These are phyloP conservation scores for Arthrobotrys megalospora DNA, from an alignment of 2,329 filamentous ascomycete genomes.

Conservation along the genomic window DNA sequence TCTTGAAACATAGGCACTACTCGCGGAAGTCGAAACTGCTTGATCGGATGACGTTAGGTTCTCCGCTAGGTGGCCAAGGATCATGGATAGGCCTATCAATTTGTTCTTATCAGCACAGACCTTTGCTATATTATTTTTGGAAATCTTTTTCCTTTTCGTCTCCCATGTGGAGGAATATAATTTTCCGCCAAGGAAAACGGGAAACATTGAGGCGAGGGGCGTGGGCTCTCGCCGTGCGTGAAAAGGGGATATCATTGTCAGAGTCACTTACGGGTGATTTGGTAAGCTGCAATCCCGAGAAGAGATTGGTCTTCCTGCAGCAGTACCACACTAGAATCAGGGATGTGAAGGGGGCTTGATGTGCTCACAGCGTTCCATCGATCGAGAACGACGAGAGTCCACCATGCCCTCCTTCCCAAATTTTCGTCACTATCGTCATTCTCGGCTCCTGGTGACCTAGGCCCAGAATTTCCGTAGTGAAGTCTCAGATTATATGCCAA, in stretches of 20 bases:
- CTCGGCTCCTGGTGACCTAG: constrained; percentile 70
- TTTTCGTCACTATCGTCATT: constrained; percentile 74
- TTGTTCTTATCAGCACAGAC: constrained; percentile 53
- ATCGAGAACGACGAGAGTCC: constrained; percentile 79
- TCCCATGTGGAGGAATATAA: constrained; percentile 35
- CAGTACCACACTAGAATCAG: constrained; percentile 75
- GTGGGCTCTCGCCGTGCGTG: neutral
- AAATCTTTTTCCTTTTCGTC: constrained; percentile 37
- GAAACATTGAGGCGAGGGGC: constrained; percentile 21
- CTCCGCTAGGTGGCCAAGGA: constrained; percentile 72
- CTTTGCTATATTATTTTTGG: constrained; percentile 49
- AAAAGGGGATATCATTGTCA: constrained; percentile 28
- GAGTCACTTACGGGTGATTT: constrained; percentile 75
- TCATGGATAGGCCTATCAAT: constrained; percentile 62
- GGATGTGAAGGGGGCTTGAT: constrained; percentile 75
- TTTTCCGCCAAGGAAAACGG: constrained; percentile 33
- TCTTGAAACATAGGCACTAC: constrained; percentile 69
- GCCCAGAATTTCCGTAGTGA: constrained; percentile 69
- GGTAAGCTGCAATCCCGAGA: constrained; percentile 76
- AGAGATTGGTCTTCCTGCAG: constrained; percentile 74
- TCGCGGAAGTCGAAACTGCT: constrained; percentile 61
- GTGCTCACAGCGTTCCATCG: constrained; percentile 81
- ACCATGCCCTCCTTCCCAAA: constrained; percentile 78
- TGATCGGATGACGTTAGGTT: constrained; percentile 67
- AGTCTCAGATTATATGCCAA: constrained; percentile 77